phyloP scores from a whole-genome alignment of 306 rosid genomes.

The Senna tora region DNA sequence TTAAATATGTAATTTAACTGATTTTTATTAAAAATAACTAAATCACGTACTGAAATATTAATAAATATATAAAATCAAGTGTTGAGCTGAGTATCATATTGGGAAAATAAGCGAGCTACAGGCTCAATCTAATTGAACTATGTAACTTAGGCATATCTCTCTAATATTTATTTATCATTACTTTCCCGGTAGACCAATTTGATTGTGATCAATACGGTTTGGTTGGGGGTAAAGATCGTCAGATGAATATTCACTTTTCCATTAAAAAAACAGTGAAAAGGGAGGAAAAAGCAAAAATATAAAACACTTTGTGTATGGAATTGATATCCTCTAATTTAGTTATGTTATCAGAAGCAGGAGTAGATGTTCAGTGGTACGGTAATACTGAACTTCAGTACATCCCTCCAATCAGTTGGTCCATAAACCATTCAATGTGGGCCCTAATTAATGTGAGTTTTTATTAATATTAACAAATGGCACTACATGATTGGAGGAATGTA shows the following conservation, averaged over 20 bases:
- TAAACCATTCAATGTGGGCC: too few species aligned
- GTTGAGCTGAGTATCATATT: too few species aligned
- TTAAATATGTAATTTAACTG: too few species aligned
- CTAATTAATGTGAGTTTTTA: too few species aligned
- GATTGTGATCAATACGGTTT: slow-evolving; percentile 30
- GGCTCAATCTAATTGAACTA: neutral
- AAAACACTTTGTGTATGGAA: slow-evolving; percentile 9
- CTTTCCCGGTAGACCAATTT: neutral
- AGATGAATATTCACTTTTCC: slow-evolving; percentile 20
- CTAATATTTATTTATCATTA: neutral
- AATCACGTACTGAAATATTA: too few species aligned
- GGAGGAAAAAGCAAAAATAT: slow-evolving; percentile 24
- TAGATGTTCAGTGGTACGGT: too few species aligned
- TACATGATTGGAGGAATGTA: too few species aligned
- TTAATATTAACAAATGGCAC: too few species aligned
- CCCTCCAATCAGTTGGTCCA: too few species aligned
- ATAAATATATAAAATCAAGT: too few species aligned
- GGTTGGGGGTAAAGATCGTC: slow-evolving; percentile 21
- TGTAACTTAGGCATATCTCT: neutral
- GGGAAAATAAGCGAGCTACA: neutral
- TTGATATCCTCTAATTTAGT: neutral
- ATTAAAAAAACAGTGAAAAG: slow-evolving; percentile 4
- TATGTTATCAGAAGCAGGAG: neutral
- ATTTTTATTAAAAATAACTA: too few species aligned
- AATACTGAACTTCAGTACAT: too few species aligned